A percentile compares a stretch with the other conserved stretches of the same genome.
Conservation (phyloP, 1,284 basidiomycete species). For the Violaceomyces palustris region DNA sequence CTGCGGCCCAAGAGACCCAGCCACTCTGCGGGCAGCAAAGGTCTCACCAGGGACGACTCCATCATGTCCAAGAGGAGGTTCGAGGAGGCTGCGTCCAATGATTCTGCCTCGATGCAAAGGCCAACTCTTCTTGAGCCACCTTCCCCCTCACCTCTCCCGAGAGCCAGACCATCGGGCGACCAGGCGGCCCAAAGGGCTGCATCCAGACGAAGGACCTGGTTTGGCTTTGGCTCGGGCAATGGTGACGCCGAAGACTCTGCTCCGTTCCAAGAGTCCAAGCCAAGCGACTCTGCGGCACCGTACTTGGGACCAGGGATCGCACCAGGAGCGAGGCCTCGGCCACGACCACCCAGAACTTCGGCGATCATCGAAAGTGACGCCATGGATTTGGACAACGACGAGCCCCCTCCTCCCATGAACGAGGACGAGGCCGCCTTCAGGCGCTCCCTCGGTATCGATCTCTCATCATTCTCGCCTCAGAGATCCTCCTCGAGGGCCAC, state of each 20-base stretch:
- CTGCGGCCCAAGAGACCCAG: too few species aligned
- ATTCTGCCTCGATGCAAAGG: too few species aligned
- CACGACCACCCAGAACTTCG: background rate
- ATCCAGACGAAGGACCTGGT: conserved; percentile 19
- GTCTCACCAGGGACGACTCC: background rate
- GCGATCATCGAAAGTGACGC: background rate
- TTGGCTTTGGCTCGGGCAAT: conserved; percentile 16
- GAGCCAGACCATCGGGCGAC: too few species aligned
- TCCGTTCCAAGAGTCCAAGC: background rate
- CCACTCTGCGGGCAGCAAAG: too few species aligned
- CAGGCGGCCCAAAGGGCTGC: conserved; percentile 3
- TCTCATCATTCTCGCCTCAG: too few species aligned
- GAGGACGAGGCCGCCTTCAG: conserved; percentile 32
- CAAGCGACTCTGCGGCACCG: background rate
- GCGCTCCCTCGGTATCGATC: conserved; percentile 16
- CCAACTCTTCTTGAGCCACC: too few species aligned
- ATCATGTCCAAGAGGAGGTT: conserved; percentile 13
- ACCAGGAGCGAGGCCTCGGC: conserved; percentile 1
- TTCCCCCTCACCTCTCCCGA: too few species aligned
- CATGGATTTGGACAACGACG: background rate
- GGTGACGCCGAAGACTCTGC: background rate
- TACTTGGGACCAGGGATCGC: too few species aligned
- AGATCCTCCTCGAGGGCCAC: background rate
- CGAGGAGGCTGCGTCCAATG: too few species aligned
- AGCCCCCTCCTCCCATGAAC: conserved; percentile 26